These are phyloP conservation scores for Ustilago lituana DNA, from an alignment of 1,284 basidiomycete species.

Conservation along the genomic window DNA sequence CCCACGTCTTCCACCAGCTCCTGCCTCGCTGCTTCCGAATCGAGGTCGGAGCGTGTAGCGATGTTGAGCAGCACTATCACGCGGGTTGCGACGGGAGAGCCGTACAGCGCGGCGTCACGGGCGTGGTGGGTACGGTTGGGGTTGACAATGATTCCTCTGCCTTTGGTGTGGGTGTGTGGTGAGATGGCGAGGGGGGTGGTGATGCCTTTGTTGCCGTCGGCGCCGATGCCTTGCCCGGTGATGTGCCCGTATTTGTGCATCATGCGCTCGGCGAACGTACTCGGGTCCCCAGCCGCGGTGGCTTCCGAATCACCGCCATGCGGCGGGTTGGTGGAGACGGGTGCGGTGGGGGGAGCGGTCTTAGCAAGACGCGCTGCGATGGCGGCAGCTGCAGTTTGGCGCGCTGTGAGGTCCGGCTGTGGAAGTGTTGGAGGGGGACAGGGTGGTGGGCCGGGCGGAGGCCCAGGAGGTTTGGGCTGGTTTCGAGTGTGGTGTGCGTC, in stretches of 20 bases:
- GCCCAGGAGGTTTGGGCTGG: constrained; percentile 19
- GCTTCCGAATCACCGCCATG: too few species aligned
- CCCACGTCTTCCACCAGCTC: constrained; percentile 21
- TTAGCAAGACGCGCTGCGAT: constrained; percentile 52
- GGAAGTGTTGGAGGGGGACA: background rate
- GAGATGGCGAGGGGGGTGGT: constrained; percentile 32
- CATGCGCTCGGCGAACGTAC: constrained; percentile 51
- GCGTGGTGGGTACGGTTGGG: background rate
- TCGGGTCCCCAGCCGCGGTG: background rate
- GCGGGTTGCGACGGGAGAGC: constrained; percentile 3
- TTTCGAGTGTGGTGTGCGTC: too few species aligned
- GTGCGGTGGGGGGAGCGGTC: background rate
- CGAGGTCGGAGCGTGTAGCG: constrained; percentile 2
- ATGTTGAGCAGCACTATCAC: constrained; percentile 32
- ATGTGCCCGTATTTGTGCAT: constrained; percentile 57
- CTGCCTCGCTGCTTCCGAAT: background rate
- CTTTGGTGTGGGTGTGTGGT: background rate
- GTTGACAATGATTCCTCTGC: constrained; percentile 10
- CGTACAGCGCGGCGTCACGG: constrained; percentile 16
- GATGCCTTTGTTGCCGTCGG: constrained; percentile 57
- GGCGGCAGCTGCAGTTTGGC: constrained; percentile 47
- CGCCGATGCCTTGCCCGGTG: constrained; percentile 59
- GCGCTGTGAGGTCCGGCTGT: constrained; percentile 18
- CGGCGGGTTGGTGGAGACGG: background rate
- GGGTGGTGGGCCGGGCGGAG: constrained; percentile 19